Percentiles rank a stretch among this genome's conserved stretches.
Evolutionary conservation across 305 asterid genomes (phyloP).

Genomic region (Rubia peregrina): DNA sequence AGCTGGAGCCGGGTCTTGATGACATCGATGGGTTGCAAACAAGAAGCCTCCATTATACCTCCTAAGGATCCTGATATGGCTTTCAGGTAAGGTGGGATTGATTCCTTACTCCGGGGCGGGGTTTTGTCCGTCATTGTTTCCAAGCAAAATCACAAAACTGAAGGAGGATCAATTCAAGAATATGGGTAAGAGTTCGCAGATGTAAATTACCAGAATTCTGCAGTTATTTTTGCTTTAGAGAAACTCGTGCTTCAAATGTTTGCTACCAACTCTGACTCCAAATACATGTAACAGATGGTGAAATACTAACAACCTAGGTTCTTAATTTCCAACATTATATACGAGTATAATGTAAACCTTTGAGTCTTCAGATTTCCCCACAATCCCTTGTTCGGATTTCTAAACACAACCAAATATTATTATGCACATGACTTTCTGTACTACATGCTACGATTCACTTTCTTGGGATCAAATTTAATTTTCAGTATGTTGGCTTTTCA

Average conservation of each 20-base stretch:
- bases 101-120: conserved; percentile 17
- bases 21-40: conserved; percentile 92
- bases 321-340: no score
- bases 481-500: no score
- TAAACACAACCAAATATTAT: not conserved
- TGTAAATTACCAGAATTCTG: not conserved
- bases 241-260: not conserved
- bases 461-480: no score
- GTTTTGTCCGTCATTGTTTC: conserved; percentile 38
- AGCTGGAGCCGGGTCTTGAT: conserved; percentile 95
- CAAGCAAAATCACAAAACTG: not conserved
- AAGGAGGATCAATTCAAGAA: not conserved
- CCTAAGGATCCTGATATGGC: conserved; percentile 94
- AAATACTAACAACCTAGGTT: no score
- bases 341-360: no score
- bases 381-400: not conserved
- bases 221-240: not conserved
- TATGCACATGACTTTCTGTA: no score
- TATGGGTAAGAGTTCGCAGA: not conserved
- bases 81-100: conserved; percentile 84
- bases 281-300: not conserved
- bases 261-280: not conserved
- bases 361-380: no score
- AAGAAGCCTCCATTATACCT: conserved; percentile 79
- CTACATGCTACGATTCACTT: no score